These are phyloP conservation scores for Ogataea zsoltii DNA, from an alignment of 805 yeast species.

Conservation along the genomic window DNA sequence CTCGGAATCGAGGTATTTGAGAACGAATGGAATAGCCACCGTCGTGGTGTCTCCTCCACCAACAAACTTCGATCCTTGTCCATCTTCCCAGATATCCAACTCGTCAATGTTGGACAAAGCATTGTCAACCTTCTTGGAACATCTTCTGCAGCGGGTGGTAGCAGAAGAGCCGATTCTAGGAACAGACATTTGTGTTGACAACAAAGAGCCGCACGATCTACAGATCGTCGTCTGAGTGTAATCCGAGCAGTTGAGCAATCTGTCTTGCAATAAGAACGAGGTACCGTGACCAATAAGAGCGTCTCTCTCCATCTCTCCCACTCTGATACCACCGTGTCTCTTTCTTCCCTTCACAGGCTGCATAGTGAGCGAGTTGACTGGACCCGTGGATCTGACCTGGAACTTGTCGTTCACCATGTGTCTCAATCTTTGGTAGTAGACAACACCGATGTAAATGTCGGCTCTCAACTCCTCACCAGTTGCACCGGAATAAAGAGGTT, in stretches of 20 bases:
- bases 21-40: slow-evolving; percentile 94
- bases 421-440: slow-evolving; percentile 95
- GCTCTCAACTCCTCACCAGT: slow-evolving; percentile 97
- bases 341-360: slow-evolving; percentile 99
- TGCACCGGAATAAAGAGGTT: slow-evolving; percentile 98
- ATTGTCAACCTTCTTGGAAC: slow-evolving; percentile 72
- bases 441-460: slow-evolving; percentile 95
- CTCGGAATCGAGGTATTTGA: slow-evolving; percentile 93
- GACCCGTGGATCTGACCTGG: slow-evolving; percentile 99
- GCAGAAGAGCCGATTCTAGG: slow-evolving; percentile 87
- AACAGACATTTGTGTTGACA: slow-evolving; percentile 86
- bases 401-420: slow-evolving; percentile 99
- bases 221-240: slow-evolving; percentile 90
- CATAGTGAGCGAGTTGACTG: slow-evolving; percentile 95
- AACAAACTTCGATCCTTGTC: slow-evolving; percentile 84
- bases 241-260: slow-evolving; percentile 92
- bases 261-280: slow-evolving; percentile 89
- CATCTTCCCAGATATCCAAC: slow-evolving; percentile 93
- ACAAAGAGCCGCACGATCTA: slow-evolving; percentile 88
- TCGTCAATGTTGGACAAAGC: slow-evolving; percentile 59
- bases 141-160: slow-evolving; percentile 83
- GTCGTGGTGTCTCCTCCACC: slow-evolving; percentile 96
- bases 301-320: slow-evolving; percentile 99
- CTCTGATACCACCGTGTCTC: slow-evolving; percentile 99
- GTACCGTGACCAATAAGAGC: slow-evolving; percentile 99